Base-by-base conservation (phyloP, 2,329 filamentous ascomycete species). In the Alternaria sp. region DNA sequence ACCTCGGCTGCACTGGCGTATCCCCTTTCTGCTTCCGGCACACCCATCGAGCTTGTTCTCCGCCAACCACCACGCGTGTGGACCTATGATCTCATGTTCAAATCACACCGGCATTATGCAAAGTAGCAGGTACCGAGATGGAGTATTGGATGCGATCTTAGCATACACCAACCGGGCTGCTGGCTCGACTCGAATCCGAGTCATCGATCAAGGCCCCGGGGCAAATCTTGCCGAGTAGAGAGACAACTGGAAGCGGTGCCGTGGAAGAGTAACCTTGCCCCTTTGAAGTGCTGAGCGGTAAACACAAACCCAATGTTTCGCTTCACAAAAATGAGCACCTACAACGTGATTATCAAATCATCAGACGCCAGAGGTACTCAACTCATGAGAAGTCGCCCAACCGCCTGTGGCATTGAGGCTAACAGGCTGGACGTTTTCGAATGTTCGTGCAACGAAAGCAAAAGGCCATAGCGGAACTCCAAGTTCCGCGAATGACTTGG, bases 171-270 rank as follows among this genome's bases (percentile, higher is more conserved):
- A 50, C 43, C 50, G 15, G 7, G 30, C 30, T 59, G 44, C 56
- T 51, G 49, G 56, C n/a, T 58, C 23, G 44, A 51, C 47, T 9
- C 26, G 86, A 40, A 40, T 40, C 89, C 50, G n/a, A 13, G n/a
- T 51, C 26, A 17, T 32, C 47, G 26, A 51, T 13, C 26, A 19
- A 21, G 47, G 30, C 30, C 30, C 30, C 30, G 30, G 30, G 47
- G 26, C 26, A 26, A 28, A 7, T 19, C 26, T 51, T 21, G 47
- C 26, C 26, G 26, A 30, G 26, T 36, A 15, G 21, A 5, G 21
- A 15, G 28, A 30, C 19, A 21, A 36, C 28, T 36, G 9, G 9
- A 32, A 51, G 49, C 28, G 28, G 49, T 36, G 12, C 21, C 32
- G 8, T 40, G 36, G 36, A 40, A 40, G n/a, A 40, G 36, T 40